phyloP scores from a whole-genome alignment of 73 alveolate genomes.

The Uronychia binucleata region DNA sequence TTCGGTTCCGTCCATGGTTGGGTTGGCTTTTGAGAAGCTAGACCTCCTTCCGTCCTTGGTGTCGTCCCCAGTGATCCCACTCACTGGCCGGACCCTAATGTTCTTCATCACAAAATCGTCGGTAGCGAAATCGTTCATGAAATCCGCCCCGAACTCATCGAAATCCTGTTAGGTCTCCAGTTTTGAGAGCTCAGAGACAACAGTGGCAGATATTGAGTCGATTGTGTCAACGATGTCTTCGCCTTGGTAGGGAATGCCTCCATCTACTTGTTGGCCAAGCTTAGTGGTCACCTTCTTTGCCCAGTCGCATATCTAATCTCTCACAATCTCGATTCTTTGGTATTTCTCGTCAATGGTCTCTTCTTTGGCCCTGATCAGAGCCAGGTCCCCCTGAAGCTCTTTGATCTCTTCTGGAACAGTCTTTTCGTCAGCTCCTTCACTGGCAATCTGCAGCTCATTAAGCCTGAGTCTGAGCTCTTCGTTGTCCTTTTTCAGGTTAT shows the following conservation, averaged over 20 bases:
- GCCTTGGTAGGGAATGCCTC: slow-evolving; percentile 26
- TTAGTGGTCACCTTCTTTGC: slow-evolving; percentile 43
- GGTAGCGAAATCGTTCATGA: slow-evolving; percentile 60
- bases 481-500: slow-evolving; percentile 72
- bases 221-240: slow-evolving; percentile 38
- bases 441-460: slow-evolving; percentile 47
- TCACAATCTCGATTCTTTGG: slow-evolving; percentile 36
- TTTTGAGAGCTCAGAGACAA: slow-evolving; percentile 37
- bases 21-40: slow-evolving; percentile 24
- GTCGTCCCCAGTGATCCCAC: slow-evolving; percentile 64
- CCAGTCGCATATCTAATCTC: slow-evolving; percentile 49
- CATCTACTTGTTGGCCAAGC: slow-evolving; percentile 40
- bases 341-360: slow-evolving; percentile 28
- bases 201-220: slow-evolving; percentile 38
- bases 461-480: slow-evolving; percentile 46
- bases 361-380: slow-evolving; percentile 13
- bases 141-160: slow-evolving; percentile 39
- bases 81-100: slow-evolving; percentile 62
- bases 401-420: slow-evolving; percentile 37
- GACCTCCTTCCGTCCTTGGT: slow-evolving; percentile 51
- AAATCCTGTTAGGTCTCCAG: slow-evolving; percentile 52
- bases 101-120: slow-evolving; percentile 63
- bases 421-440: slow-evolving; percentile 7
- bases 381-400: slow-evolving; percentile 16
- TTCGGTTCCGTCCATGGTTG: slow-evolving; percentile 31